Base-by-base conservation (phyloP, 1,284 basidiomycete species). In the Cryptococcus sp. region DNA sequence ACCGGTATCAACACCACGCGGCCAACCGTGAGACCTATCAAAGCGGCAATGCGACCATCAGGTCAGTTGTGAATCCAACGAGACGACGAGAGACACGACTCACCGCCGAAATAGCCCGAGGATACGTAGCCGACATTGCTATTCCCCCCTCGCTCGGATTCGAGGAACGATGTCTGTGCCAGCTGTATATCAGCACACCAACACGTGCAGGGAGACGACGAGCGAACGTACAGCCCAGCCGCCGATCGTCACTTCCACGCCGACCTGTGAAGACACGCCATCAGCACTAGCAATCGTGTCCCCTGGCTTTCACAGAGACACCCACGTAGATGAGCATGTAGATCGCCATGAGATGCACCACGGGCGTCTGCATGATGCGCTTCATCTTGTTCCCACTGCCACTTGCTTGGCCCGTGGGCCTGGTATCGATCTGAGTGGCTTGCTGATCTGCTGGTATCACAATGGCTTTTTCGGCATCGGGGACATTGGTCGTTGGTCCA, bases 41-140 rank as follows among this genome's bases (percentile, higher is more conserved):
- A 13, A n/a, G 42, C 30, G 13, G 30, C 8, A 19, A 45, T 19
- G 42, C 42, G 8, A n/a, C 22, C 4, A n/a, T 45, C 6, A n/a
- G 42, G 41, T 42, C 22, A 45, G 16, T 5, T 1, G n/a, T 3
- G 41, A 22, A 5, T 45, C 30, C 30, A 35, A 15, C 42, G 11
- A n/a, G 42, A 45, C 42, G 3, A 15, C 42, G 7, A 35, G 30
- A 35, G 30, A 10, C 4, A n/a, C 42, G 13, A 48, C 64, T 46
- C 23, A 66, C 74, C 75, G 2, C 66, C 75, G 61, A 75, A 77
- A 63, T 70, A 77, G n/a, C 75, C 75, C 0, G 72, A 62, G 1
- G 75, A 66, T 17, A 76, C 72, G 56, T 76, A 76, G 41, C 75
- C 75, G 5, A 67, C 55, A 52, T 64, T 67, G 39, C 62, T 54